Evolutionary conservation across 129 eudicot species (phyloP).

Genomic region (Rutidosis leptorrhynchoides): DNA sequence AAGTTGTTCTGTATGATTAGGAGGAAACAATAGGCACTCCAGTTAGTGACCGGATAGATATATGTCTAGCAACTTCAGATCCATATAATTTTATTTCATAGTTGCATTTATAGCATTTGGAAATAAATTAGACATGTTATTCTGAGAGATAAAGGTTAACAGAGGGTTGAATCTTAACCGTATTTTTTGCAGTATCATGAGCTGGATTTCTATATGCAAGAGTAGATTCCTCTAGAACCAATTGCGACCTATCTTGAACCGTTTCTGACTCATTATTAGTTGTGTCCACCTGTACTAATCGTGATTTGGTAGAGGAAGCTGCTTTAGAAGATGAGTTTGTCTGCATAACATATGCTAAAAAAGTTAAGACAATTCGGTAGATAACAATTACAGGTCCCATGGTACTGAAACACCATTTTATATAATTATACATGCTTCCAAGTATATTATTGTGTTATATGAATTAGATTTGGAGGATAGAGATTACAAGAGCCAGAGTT

Average conservation of each 20-base stretch:
- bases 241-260: constrained; percentile 29
- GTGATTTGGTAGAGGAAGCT: constrained; percentile 32
- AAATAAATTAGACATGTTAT: not conserved
- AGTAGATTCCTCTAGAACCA: constrained; percentile 15
- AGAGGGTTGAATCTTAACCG: constrained; percentile 38
- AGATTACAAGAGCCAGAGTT: constrained; percentile 12
- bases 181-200: constrained; percentile 32
- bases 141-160: constrained; percentile 19
- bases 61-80: constrained; percentile 13
- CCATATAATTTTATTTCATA: constrained; percentile 12
- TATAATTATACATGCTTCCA: constrained; percentile 23
- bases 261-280: constrained; percentile 35
- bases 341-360: constrained; percentile 33
- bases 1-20: constrained; percentile 39
- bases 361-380: constrained; percentile 5
- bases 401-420: constrained; percentile 17
- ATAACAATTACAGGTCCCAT: constrained; percentile 3
- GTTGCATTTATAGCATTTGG: not conserved
- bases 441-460: constrained; percentile 13
- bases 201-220: constrained; percentile 30
- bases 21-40: not conserved
- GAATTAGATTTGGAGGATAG: constrained; percentile 13
- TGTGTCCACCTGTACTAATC: constrained; percentile 19
- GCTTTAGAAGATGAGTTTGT: constrained; percentile 32
- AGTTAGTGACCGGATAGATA: constrained; percentile 11